Conservation (phyloP, 2,329 filamentous ascomycete genomes). For the Colletotrichum tropicale region DNA sequence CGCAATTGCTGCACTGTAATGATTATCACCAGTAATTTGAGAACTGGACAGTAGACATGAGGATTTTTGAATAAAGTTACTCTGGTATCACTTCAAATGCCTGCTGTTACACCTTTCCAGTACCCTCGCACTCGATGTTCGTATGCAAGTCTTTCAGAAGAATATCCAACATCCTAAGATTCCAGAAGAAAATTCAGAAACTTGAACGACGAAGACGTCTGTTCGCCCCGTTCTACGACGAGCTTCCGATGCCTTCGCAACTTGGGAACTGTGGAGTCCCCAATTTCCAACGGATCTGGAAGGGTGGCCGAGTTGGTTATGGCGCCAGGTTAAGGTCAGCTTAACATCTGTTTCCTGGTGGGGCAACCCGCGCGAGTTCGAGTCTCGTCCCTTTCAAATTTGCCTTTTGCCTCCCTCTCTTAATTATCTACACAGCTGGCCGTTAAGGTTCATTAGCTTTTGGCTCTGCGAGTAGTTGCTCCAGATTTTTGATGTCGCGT, state of each 20-base stretch:
- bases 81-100: background rate
- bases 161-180: background rate
- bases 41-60: background rate
- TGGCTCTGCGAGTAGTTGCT: background rate
- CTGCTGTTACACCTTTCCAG: background rate
- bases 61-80: background rate
- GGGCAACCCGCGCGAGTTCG: background rate
- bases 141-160: background rate
- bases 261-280: background rate
- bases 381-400: background rate
- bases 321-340: background rate
- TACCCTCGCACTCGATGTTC: background rate
- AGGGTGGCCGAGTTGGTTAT: background rate
- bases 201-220: background rate
- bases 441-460: fast-evolving
- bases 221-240: background rate
- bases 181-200: background rate
- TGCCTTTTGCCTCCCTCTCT: background rate
- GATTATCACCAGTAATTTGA: background rate
- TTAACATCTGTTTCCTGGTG: background rate
- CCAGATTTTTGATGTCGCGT: background rate
- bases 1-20: background rate
- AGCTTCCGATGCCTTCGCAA: background rate
- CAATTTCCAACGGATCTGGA: background rate
- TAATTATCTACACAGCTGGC: background rate